phyloP scores from a whole-genome alignment of 257 asterid species.

The Lycium barbarum region DNA sequence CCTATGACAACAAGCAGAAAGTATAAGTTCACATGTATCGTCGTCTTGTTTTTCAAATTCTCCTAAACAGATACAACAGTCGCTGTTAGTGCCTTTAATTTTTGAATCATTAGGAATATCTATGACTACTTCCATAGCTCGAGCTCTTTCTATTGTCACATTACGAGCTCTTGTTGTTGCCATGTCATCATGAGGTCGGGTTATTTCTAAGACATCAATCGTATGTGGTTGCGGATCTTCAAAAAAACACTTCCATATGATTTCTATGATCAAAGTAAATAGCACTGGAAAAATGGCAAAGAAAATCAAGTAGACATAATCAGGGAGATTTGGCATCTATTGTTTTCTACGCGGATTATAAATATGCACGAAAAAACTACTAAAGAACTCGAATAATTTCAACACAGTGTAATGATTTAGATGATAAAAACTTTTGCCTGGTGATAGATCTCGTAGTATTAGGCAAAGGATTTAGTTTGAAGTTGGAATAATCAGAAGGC shows the following conservation, averaged over 20 bases:
- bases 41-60: neutral
- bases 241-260: neutral
- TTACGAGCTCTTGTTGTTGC: neutral
- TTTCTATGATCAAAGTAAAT: neutral
- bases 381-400: neutral
- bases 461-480: neutral
- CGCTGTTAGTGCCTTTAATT: neutral
- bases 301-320: neutral
- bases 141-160: neutral
- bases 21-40: neutral
- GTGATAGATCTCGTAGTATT: no score
- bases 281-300: neutral
- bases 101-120: neutral
- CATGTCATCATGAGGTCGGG: neutral
- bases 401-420: neutral
- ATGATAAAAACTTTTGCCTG: neutral
- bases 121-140: neutral
- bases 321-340: neutral
- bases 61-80: neutral
- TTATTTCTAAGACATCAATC: neutral
- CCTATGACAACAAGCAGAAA: conserved; percentile 6
- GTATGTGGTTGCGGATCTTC: neutral
- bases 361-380: neutral
- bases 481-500: neutral
- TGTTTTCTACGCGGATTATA: neutral